Evolutionary conservation across 352 stramenopile genomes (phyloP), one percentile per base, ranked within the genome.

Genomic region (Globisporangium nunn): DNA sequence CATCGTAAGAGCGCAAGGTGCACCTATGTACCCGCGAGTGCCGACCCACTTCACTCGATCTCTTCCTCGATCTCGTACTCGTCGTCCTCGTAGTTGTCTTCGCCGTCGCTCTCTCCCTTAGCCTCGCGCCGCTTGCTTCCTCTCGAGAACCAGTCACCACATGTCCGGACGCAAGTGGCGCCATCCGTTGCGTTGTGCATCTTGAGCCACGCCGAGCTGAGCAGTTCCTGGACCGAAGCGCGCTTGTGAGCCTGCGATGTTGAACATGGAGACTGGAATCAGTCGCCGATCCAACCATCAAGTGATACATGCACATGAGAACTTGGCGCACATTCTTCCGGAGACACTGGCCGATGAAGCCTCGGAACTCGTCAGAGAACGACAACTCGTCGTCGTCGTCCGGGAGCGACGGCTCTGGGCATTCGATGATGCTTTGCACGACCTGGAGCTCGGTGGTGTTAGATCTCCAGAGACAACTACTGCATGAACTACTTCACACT

Each of bases 381-480:
- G 61, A 18, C 4, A 64, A 50, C 3, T 69, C 59, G 15, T 17
- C 35, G 15, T 70, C 59, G 37, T 71, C 57, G 5, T 63, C 44
- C 4, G 80, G 72, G 6, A 91, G 53, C 31, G 67, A 53, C 7
- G 76, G 78, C 54, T 81, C 71, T 0, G 73, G 58, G 17, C 70
- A 72, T 62, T 91, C 79, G 47, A 91, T 75, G 56, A 89, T 88
- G 37, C 74, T 88, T 46, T 89, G 79, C 10, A 91, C 78, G 15
- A 91, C 67, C 77, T 89, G 50, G 43, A 49, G 12, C 15, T 40
- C 28, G 5, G 56, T 14, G 6, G 33, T 52, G 18, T 37, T 50
- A 55, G 10, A 52, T 11, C 33, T 23, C 15, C 52, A n/a, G 11
- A 51, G 57, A 30, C 14, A 15, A 51, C 40, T 12, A 23, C 14